Base-by-base conservation (phyloP, 176 grass and related monocot genomes). In the Avena atlantica region DNA sequence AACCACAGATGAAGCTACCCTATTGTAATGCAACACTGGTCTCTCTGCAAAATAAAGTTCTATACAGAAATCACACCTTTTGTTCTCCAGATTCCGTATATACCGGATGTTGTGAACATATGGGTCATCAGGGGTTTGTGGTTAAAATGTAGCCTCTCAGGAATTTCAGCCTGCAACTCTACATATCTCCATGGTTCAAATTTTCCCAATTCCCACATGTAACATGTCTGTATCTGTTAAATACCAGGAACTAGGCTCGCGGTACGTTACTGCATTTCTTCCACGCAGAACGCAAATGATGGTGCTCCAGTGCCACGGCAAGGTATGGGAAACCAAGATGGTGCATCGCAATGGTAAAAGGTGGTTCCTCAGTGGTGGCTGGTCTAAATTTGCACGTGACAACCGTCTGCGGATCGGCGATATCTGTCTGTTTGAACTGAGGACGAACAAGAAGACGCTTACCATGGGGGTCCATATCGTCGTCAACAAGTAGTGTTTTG, bases 341-440 rank as follows among this genome's bases (percentile, higher is more conserved):
- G 29, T 66, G 47, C 17, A 45, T 48, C 13, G 15, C 11, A 48
- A 64, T 4, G 21, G 67, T 4, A 55, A 40, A 8, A 81, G 82
- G 67, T 57, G 88, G 58, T 67, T 85, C 9, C 77, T 85, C 42
- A 34, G n/a, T 16, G 29, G n/a, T 45, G 84, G 84, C 21, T 94
- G 81, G 85, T 0, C 34, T 3, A 63, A 80, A 20, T 94, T 94
- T 10, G 82, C 51, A n/a, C 29, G 31, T 2, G 88, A 90, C 53
- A 94, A 90, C 57, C 66, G 19, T 51, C 74, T 95, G 9, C 34
- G 24, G 11, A 21, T 81, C 6, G 90, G 85, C 1, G 87, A 92
- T 56, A 85, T 94, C 47, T 92, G 89, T 51, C 68, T 94, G 8
- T 88, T 92, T 0, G 92, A 94, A 66, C 62, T 86, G 55, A 81